These are phyloP conservation scores for Nothophoma quercina DNA, from an alignment of 2,329 filamentous ascomycete species.

Conservation along the genomic window DNA sequence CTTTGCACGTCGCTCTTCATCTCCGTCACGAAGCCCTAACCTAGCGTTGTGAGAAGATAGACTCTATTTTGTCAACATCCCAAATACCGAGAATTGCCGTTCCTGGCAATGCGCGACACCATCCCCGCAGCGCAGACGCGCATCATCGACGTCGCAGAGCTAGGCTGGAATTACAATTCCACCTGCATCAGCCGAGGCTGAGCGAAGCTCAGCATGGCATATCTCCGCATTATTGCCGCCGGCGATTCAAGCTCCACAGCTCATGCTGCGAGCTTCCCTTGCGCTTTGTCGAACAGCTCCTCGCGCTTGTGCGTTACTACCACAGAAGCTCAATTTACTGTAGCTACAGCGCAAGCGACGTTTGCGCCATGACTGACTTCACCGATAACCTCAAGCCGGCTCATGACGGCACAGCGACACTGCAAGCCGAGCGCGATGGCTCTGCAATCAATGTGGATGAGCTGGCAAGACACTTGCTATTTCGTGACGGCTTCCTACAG, in stretches of 20 bases:
- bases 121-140: slow-evolving; percentile 13
- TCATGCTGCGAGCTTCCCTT: slow-evolving; percentile 10
- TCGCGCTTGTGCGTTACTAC: slow-evolving; percentile 11
- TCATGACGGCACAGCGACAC: slow-evolving; percentile 55
- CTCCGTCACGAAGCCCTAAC: too few species aligned
- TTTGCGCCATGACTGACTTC: slow-evolving; percentile 56
- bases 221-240: slow-evolving; percentile 21
- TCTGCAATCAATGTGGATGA: slow-evolving; percentile 56
- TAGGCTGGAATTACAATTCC: background rate
- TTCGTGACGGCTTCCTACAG: slow-evolving; percentile 57
- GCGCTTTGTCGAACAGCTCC: slow-evolving; percentile 7
- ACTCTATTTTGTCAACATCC: background rate
- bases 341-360: slow-evolving; percentile 15
- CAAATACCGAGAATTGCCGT: slow-evolving; percentile 12
- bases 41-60: background rate
- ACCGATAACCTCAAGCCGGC: slow-evolving; percentile 58
- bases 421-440: slow-evolving; percentile 55
- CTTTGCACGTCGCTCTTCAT: background rate
- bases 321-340: slow-evolving; percentile 8
- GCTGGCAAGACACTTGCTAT: slow-evolving; percentile 57
- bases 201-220: background rate
- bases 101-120: slow-evolving; percentile 1
- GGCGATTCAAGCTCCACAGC: background rate
- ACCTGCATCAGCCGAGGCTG: slow-evolving; percentile 23
- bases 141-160: slow-evolving; percentile 2